Evolutionary conservation across 2,329 filamentous ascomycete genomes (phyloP).

Genomic region (Dissoconium aciculare): DNA sequence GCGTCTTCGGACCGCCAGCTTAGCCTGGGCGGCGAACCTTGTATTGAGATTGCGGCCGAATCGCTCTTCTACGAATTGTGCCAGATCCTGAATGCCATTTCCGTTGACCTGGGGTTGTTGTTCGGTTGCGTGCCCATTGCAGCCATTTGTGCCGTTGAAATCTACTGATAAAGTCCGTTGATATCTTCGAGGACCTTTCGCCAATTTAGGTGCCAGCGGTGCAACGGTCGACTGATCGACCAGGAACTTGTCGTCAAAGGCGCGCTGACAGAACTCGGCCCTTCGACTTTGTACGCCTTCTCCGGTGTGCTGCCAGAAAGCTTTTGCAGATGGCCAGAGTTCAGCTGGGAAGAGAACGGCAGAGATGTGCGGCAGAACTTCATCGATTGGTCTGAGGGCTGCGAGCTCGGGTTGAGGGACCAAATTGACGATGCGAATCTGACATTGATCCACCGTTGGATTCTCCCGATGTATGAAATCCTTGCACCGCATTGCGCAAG

Average conservation of each 20-base stretch:
- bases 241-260: constrained; percentile 56
- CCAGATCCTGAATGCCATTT: constrained; percentile 48
- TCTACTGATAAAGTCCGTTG: constrained; percentile 47
- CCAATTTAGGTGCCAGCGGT: constrained; percentile 26
- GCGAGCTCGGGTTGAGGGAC: constrained; percentile 43
- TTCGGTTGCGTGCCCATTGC: constrained; percentile 10
- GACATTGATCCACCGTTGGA: constrained; percentile 19
- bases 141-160: constrained; percentile 12
- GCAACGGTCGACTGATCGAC: constrained; percentile 32
- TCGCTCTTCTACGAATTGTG: constrained; percentile 77
- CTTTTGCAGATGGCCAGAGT: constrained; percentile 60
- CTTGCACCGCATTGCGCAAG: constrained; percentile 55
- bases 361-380: constrained; percentile 32
- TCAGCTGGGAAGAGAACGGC: constrained; percentile 55
- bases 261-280: constrained; percentile 71
- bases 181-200: constrained; percentile 68
- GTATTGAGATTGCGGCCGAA: constrained; percentile 84
- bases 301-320: constrained; percentile 94
- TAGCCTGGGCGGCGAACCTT: constrained; percentile 64
- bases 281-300: constrained; percentile 83
- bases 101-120: background rate
- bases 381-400: constrained; percentile 24
- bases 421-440: constrained; percentile 46
- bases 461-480: constrained; percentile 48
- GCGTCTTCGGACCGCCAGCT: constrained; percentile 67